Conservation (phyloP, 108 stramenopile genomes). For the Heterococcus sp. region DNA sequence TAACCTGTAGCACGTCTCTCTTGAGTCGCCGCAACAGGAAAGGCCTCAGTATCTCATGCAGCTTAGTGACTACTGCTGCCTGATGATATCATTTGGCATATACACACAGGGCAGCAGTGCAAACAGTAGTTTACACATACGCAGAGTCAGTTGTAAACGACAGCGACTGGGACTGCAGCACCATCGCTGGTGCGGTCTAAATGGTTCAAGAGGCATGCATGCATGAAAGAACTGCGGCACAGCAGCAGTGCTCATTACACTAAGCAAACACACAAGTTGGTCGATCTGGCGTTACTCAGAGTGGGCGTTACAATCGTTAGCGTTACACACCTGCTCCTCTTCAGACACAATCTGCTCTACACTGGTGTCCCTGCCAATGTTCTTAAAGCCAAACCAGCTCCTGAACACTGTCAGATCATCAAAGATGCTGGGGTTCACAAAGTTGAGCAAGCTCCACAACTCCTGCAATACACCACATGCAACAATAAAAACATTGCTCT, state of each 20-base stretch:
- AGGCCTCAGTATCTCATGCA: slow-evolving; percentile 93
- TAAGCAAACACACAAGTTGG: too few relatives aligned
- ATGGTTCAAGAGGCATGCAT: too few relatives aligned
- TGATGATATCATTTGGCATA: background rate
- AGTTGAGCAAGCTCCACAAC: slow-evolving; percentile 96
- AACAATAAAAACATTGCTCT: too few relatives aligned
- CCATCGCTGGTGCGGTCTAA: too few relatives aligned
- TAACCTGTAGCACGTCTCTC: slow-evolving; percentile 68
- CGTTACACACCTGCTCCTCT: slow-evolving; percentile 78
- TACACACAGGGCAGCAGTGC: background rate
- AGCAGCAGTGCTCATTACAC: too few relatives aligned
- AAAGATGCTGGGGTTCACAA: slow-evolving; percentile 95
- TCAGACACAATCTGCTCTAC: slow-evolving; percentile 76
- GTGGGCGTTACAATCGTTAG: too few relatives aligned
- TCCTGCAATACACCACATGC: slow-evolving; percentile 57
- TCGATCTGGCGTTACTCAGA: too few relatives aligned
- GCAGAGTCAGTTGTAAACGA: too few relatives aligned
- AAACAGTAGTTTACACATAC: too few relatives aligned
- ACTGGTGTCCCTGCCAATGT: slow-evolving; percentile 90
- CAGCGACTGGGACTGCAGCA: too few relatives aligned
- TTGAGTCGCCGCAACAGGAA: slow-evolving; percentile 91
- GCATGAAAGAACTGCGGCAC: too few relatives aligned
- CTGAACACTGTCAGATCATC: slow-evolving; percentile 91
- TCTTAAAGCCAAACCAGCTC: slow-evolving; percentile 91
- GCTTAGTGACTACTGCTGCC: slow-evolving; percentile 14